phyloP scores from a whole-genome alignment of 192 early-diverging fungal species.

The Coemansia nantahalensis region DNA sequence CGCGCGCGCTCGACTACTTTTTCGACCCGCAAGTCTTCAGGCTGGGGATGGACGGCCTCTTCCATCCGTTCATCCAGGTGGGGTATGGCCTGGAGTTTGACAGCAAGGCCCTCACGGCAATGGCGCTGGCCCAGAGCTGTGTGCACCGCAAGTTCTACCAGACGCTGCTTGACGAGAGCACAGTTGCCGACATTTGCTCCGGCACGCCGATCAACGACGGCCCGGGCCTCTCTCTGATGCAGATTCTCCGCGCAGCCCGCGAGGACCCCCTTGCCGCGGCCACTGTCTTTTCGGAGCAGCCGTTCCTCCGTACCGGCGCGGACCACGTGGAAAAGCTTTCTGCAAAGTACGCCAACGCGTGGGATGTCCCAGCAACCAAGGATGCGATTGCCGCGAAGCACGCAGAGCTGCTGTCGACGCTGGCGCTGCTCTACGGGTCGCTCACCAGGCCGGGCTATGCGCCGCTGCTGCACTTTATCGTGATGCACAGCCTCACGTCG shows the following conservation, averaged over 20 bases:
- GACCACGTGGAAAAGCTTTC: constrained; percentile 11
- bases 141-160: constrained; percentile 17
- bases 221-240: constrained; percentile 22
- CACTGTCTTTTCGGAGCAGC: constrained; percentile 5
- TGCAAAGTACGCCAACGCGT: constrained; percentile 36
- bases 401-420: constrained; percentile 40
- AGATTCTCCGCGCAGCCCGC: constrained; percentile 32
- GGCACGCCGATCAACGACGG: neutral
- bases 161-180: constrained; percentile 8
- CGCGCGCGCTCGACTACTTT: constrained; percentile 45
- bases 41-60: constrained; percentile 51
- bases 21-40: constrained; percentile 49
- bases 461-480: constrained; percentile 25
- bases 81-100: constrained; percentile 65
- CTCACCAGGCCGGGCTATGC: constrained; percentile 25
- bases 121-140: constrained; percentile 54
- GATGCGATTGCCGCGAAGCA: constrained; percentile 37
- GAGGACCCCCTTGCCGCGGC: constrained; percentile 25
- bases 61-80: constrained; percentile 63
- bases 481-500: constrained; percentile 58
- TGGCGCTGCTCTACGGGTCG: constrained; percentile 38
- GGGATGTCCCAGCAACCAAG: constrained; percentile 34
- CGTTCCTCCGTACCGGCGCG: constrained; percentile 3
- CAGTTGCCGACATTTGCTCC: constrained; percentile 16
- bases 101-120: constrained; percentile 52